Conservation (phyloP, 1,284 basidiomycete genomes). For the Phenoliferia sp. region DNA sequence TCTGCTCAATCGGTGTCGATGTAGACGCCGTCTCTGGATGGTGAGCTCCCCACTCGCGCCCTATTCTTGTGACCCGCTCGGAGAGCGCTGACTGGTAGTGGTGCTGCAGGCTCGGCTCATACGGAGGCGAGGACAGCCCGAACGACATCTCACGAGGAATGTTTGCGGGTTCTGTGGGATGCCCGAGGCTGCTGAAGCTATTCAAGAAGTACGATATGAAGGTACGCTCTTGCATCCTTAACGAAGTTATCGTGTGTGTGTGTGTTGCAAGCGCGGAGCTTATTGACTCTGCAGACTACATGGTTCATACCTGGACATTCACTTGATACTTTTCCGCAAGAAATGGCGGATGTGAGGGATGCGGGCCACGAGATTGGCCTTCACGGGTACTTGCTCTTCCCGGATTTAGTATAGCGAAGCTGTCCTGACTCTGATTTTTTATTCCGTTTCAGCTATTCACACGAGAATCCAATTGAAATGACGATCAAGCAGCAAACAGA, state of each 20-base stretch:
- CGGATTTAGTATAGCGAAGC: neutral
- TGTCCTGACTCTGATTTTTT: neutral
- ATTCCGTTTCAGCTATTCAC: constrained; percentile 53
- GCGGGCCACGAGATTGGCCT: constrained; percentile 67
- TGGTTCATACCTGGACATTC: constrained; percentile 68
- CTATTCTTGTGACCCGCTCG: neutral
- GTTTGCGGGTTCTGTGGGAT: constrained; percentile 68
- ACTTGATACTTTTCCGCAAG: constrained; percentile 61
- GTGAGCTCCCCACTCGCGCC: neutral
- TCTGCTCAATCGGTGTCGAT: constrained; percentile 23
- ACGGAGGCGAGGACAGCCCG: constrained; percentile 63
- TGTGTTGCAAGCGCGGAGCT: neutral
- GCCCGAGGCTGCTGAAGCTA: constrained; percentile 61
- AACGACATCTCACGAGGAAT: constrained; percentile 62
- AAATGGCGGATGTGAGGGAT: constrained; percentile 61
- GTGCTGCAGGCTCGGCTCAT: constrained; percentile 57
- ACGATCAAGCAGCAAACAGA: constrained; percentile 63
- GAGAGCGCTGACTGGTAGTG: neutral
- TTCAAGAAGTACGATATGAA: constrained; percentile 66
- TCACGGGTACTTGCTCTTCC: constrained; percentile 44
- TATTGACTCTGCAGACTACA: constrained; percentile 43
- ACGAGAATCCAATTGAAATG: constrained; percentile 65
- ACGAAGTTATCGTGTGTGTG: neutral
- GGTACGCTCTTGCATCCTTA: neutral
- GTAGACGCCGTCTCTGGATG: constrained; percentile 18